Evolutionary conservation across 1,284 basidiomycete genomes (phyloP), one percentile per base, ranked within the genome.

Genomic region (Trametes hirsuta): DNA sequence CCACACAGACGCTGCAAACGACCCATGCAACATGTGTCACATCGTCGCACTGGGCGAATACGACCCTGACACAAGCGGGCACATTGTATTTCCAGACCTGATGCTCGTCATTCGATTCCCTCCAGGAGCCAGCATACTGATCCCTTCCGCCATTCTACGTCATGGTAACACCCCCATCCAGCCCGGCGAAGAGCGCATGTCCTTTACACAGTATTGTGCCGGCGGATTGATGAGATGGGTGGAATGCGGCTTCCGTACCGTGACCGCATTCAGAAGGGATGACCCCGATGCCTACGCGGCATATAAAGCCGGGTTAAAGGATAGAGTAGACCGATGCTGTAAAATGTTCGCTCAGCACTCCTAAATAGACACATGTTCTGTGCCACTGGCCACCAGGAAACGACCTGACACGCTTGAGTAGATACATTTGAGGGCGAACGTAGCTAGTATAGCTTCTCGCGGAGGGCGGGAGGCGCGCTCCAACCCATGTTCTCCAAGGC

Each of bases 171-270:
- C 24, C 2, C n/a, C 47, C 24, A 42, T 55, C 3, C 22, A 18
- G n/a, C 11, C 47, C 12, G 25, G 36, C 3, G 54, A 55, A n/a
- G 36, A 0, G 6, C 30, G 54, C 6, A 12, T 24, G 47, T 55
- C 54, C 10, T 18, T 49, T n/a, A 55, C 54, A 0, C 54, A 55
- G 18, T 55, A 49, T 34, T 55, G 47, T 18, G 47, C 54, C 6
- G 54, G 54, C 3, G 47, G 54, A 1, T 25, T 55, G 1, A 5
- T 55, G 6, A 45, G 53, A 1, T 55, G 53, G 53, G 53, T 42
- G 0, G 45, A 47, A 3, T 25, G 36, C 21, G 53, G 53, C 6
- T 55, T 55, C 45, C 46, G 24, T 15, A 41, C 39, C 1, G 6
- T 41, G 1, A 4, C 14, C 39, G 12, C 14, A 9, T 41, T 15